A percentile compares a stretch with the other conserved stretches of the same genome.
These are phyloP conservation scores for Arachis monticola DNA, from an alignment of 331 rosid species.

Conservation along the genomic window DNA sequence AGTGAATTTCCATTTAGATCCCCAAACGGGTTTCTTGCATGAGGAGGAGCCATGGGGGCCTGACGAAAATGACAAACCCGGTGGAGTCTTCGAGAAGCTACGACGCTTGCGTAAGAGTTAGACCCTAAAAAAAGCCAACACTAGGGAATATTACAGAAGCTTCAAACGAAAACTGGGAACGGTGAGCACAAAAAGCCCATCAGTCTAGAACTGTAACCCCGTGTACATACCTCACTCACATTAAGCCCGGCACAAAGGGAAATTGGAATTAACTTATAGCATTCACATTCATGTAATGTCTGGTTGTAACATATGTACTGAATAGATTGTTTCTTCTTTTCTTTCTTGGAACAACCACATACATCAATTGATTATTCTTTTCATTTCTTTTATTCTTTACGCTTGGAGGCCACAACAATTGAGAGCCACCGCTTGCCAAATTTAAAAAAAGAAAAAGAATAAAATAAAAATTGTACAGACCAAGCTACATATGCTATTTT, in stretches of 20 bases:
- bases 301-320: constrained; percentile 25
- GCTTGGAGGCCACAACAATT: constrained; percentile 26
- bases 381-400: constrained; percentile 35
- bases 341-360: constrained; percentile 14
- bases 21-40: constrained; percentile 32
- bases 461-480: not conserved
- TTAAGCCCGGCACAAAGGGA: not conserved
- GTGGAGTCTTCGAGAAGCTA: not conserved
- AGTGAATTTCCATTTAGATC: constrained; percentile 12
- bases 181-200: not conserved
- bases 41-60: constrained; percentile 20
- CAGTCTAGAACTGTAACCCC: not conserved
- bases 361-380: not conserved
- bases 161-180: not conserved
- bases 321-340: not conserved
- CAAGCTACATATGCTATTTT: not conserved
- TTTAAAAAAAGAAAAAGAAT: not conserved
- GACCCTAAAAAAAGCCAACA: not conserved
- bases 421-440: constrained; percentile 5
- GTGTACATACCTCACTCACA: constrained; percentile 37
- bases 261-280: not conserved
- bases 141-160: not conserved
- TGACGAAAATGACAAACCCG: not conserved
- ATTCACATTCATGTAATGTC: constrained; percentile 4
- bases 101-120: not conserved